Evolutionary conservation across 2,329 filamentous ascomycete genomes (phyloP).

Genomic region (Knufia petricola): DNA sequence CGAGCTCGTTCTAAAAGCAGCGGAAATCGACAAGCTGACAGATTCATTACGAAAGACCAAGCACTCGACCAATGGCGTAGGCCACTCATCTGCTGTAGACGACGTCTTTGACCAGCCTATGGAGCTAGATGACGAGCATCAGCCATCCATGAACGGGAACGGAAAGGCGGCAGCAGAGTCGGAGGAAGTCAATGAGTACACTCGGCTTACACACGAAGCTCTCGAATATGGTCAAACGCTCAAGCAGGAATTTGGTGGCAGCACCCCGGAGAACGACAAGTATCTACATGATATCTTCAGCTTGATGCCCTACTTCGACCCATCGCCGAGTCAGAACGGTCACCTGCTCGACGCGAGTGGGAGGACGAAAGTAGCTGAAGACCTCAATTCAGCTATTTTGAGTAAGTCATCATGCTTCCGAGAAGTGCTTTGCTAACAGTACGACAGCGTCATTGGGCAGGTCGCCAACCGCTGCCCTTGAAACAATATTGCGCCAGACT

Average conservation of each 20-base stretch:
- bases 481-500: slow-evolving; percentile 78
- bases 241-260: slow-evolving; percentile 64
- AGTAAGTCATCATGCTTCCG: slow-evolving; percentile 46
- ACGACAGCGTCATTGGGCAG: slow-evolving; percentile 76
- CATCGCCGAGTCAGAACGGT: slow-evolving; percentile 64
- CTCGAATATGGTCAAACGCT: slow-evolving; percentile 72
- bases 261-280: slow-evolving; percentile 60
- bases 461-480: slow-evolving; percentile 74
- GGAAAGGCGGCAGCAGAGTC: slow-evolving; percentile 25
- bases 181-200: slow-evolving; percentile 30
- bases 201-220: slow-evolving; percentile 56
- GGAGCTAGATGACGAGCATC: slow-evolving; percentile 47
- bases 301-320: slow-evolving; percentile 76
- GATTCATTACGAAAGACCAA: slow-evolving; percentile 29
- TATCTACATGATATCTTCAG: slow-evolving; percentile 78
- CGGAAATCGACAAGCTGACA: slow-evolving; percentile 50
- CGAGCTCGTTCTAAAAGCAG: slow-evolving; percentile 75
- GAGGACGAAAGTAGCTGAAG: slow-evolving; percentile 73
- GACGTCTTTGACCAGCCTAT: slow-evolving; percentile 44
- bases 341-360: slow-evolving; percentile 69
- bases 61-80: slow-evolving; percentile 32
- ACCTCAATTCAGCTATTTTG: slow-evolving; percentile 85
- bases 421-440: slow-evolving; percentile 14
- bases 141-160: slow-evolving; percentile 23
- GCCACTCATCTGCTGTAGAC: slow-evolving; percentile 19